Percentiles rank a stretch among this genome's conserved stretches.
Conservation (phyloP, 306 rosid genomes). For the Cucurbita argyrosperma region DNA sequence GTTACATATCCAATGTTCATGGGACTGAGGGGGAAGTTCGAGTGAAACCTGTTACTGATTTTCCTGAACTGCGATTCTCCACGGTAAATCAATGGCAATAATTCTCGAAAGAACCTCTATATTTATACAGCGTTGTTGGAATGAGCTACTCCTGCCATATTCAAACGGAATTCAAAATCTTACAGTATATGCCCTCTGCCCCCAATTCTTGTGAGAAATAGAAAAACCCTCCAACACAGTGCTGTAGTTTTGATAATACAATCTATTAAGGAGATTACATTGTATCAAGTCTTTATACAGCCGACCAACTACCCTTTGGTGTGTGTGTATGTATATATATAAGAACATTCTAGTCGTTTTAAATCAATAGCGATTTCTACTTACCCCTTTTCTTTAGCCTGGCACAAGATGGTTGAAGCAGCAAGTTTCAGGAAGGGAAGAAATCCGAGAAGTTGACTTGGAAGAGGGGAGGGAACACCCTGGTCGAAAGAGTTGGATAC, state of each 20-base stretch:
- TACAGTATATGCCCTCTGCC: neutral
- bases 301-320: no score
- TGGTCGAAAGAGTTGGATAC: conserved; percentile 75
- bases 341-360: neutral
- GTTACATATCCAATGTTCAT: conserved; percentile 57
- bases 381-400: conserved; percentile 30
- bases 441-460: conserved; percentile 48
- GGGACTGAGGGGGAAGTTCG: conserved; percentile 75
- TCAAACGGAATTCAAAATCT: neutral
- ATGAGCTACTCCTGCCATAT: neutral
- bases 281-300: neutral
- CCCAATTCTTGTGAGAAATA: neutral
- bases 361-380: neutral
- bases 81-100: conserved; percentile 24
- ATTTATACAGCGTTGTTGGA: neutral
- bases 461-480: conserved; percentile 81
- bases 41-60: conserved; percentile 57
- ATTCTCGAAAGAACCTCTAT: neutral
- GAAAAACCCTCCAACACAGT: neutral
- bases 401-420: conserved; percentile 85
- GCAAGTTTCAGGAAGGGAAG: conserved; percentile 35
- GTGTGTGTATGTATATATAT: no score
- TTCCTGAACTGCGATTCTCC: conserved; percentile 71
- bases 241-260: neutral
- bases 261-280: no score